A percentile compares a stretch with the other conserved stretches of the same genome.
phyloP scores from a whole-genome alignment of 345 rosid species.

The Odontarrhena argentea region DNA sequence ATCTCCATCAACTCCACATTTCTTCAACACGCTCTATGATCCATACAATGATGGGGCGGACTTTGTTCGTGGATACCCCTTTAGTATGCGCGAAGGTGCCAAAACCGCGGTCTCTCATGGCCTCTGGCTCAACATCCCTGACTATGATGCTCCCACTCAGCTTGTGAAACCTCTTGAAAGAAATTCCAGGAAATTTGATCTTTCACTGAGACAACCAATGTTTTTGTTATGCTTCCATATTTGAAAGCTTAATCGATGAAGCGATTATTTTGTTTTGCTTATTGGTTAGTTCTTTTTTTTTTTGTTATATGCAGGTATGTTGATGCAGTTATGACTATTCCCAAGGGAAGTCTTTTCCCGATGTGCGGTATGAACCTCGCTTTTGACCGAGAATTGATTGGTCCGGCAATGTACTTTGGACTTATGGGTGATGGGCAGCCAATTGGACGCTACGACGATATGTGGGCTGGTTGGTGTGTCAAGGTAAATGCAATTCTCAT shows the following conservation, averaged over 20 bases:
- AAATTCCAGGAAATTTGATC: conserved; percentile 59
- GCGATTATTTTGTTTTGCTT: conserved; percentile 17
- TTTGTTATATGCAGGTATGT: conserved; percentile 57
- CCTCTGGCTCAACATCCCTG: conserved; percentile 92
- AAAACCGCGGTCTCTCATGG: conserved; percentile 84
- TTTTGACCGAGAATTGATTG: conserved; percentile 64
- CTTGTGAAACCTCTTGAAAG: conserved; percentile 89
- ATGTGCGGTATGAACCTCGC: conserved; percentile 93
- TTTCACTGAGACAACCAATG: conserved; percentile 4
- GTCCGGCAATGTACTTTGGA: conserved; percentile 47
- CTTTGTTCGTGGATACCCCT: conserved; percentile 89
- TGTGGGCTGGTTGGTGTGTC: conserved; percentile 44
- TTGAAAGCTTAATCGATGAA: not conserved
- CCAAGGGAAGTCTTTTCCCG: conserved; percentile 81
- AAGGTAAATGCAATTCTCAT: conserved; percentile 21
- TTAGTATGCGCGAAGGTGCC: conserved; percentile 82
- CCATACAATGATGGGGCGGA: conserved; percentile 78
- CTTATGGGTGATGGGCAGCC: conserved; percentile 47
- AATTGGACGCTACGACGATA: conserved; percentile 38
- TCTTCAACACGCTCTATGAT: conserved; percentile 83
- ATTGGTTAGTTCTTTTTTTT: conserved; percentile 11
- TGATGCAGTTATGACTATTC: conserved; percentile 81
- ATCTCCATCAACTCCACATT: conserved; percentile 70
- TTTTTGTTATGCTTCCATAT: not conserved
- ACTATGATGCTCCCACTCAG: conserved; percentile 92